These are phyloP conservation scores for Acanthamoeba lenticulata DNA, from an alignment of 208 protist species.

Conservation along the genomic window DNA sequence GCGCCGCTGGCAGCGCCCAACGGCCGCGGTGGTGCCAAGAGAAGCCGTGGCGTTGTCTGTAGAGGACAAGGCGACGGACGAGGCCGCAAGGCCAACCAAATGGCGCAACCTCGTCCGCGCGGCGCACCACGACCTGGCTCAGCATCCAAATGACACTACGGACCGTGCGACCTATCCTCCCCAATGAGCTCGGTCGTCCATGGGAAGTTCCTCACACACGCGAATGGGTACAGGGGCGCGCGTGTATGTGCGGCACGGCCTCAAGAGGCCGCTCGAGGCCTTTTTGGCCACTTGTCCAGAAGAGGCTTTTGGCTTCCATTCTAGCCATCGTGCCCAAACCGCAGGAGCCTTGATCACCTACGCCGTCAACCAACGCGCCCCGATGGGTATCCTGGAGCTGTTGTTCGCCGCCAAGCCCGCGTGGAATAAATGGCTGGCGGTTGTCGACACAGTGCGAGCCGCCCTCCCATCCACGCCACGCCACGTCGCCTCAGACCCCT, in stretches of 20 bases:
- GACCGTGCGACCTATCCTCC: neutral
- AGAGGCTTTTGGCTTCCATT: neutral
- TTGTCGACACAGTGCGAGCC: neutral
- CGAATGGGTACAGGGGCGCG: neutral
- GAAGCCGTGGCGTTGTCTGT: neutral
- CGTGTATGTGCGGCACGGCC: neutral
- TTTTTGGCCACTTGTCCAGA: neutral
- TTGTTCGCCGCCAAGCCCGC: neutral
- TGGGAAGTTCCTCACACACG: neutral
- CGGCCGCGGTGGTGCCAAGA: no score
- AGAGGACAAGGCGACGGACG: neutral
- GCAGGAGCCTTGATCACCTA: neutral
- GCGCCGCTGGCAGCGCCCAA: slow-evolving; percentile 9
- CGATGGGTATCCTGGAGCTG: neutral
- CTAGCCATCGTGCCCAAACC: neutral
- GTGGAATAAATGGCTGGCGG: no score
- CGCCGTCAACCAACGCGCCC: neutral
- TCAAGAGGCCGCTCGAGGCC: neutral
- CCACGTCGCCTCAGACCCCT: neutral
- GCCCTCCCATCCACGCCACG: neutral
- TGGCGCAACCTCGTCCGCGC: neutral
- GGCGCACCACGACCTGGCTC: no score
- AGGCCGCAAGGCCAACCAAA: neutral
- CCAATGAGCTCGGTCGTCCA: no score
- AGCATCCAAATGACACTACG: no score